Percentiles rank a stretch among this genome's conserved stretches.
Evolutionary conservation across 169 alveolate genomes (phyloP).

Genomic region (Cryptosporidium canis): DNA sequence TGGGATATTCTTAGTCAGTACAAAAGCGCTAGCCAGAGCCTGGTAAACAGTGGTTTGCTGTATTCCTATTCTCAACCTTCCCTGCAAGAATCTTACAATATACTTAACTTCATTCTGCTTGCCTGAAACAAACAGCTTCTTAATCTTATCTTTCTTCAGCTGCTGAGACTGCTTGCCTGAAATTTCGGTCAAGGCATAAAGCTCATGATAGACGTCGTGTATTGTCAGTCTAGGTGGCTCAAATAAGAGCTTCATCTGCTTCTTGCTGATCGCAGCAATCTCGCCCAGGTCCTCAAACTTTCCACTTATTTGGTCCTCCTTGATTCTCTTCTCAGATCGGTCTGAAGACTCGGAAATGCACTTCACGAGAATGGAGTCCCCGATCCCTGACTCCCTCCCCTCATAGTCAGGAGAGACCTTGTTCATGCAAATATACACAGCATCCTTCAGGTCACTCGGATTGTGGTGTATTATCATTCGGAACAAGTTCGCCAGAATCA

Average conservation of each 20-base stretch:
- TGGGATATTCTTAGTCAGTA: constrained; percentile 78
- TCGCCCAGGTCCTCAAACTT: constrained; percentile 94
- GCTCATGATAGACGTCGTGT: constrained; percentile 77
- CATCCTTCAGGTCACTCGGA: constrained; percentile 85
- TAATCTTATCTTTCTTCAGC: constrained; percentile 85
- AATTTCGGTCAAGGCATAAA: constrained; percentile 69
- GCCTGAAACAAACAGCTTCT: constrained; percentile 89
- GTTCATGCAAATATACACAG: constrained; percentile 83
- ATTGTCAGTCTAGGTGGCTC: constrained; percentile 88
- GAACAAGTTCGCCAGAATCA: constrained; percentile 81
- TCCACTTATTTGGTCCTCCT: constrained; percentile 82
- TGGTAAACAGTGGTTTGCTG: constrained; percentile 92
- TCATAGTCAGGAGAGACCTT: constrained; percentile 95
- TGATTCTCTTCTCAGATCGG: constrained; percentile 88
- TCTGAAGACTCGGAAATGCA: constrained; percentile 95
- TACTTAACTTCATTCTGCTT: constrained; percentile 92
- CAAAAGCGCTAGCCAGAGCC: constrained; percentile 81
- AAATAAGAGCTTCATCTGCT: constrained; percentile 78
- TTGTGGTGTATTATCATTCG: constrained; percentile 81
- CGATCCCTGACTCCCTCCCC: constrained; percentile 96
- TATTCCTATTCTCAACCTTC: constrained; percentile 95
- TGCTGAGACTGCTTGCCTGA: constrained; percentile 61
- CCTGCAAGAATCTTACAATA: constrained; percentile 93
- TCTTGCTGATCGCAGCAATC: constrained; percentile 86
- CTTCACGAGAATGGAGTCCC: constrained; percentile 92